Evolutionary conservation across 179 eudicot species (phyloP), one percentile per base, ranked within the genome.

Genomic region (Camellia oleifera): DNA sequence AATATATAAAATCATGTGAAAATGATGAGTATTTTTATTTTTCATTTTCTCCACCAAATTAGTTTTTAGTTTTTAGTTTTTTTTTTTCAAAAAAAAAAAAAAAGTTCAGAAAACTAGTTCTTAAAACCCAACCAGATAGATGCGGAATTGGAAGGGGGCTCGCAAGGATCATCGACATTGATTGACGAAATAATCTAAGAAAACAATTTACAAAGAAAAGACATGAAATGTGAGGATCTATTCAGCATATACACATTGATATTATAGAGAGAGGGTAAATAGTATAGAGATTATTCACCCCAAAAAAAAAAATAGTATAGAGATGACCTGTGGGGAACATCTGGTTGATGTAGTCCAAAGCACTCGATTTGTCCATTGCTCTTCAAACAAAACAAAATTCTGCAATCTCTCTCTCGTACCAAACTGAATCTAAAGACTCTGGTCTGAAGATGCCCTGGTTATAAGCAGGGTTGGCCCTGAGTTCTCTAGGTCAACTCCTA

Each of bases 341-440:
- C 90, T 94, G 97, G 78, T 96, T 96, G 82, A 96, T 94, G 90
- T 96, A 96, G 78, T 96, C 98, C 84, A 96, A 74, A 73, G 98
- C 92, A 87, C 92, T 91, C 23, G 94, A 92, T 81, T 94, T 96
- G 57, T 96, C 97, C 91, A 90, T 88, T 69, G 89, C 79, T 78
- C 81, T 79, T 69, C 81, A 17, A 68, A 45, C 7, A 2, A 69
- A 40, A 48, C 75, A 8, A 69, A 26, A 66, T 45, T 46, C 14
- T 23, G 58, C 64, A 40, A 44, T 18, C 45, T 10, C 42, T 26
- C 13, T 53, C 62, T 54, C 46, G 23, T 32, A 4, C 42, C 23
- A 15, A 69, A 18, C 32, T 26, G 32, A 26, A 26, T 26, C 32
- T 26, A 26, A 26, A 0, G 32, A 26, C 32, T 26, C 32, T 26